Conservation (phyloP, 345 rosid species). For the Erysimum cheiranthoides region DNA sequence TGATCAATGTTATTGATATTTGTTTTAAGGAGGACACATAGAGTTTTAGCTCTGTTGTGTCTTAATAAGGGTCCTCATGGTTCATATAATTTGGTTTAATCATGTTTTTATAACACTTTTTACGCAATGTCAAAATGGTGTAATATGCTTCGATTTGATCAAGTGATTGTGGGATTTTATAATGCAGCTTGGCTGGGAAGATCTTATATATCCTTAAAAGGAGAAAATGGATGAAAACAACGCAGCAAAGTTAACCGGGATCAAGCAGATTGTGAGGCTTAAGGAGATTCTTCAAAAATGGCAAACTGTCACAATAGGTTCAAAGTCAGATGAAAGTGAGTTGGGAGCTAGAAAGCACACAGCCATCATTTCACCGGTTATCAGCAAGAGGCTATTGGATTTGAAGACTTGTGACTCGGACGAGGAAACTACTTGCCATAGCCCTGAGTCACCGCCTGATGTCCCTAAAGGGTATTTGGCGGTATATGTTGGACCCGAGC, state of each 20-base stretch:
- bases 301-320: conserved; percentile 69
- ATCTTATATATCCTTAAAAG: conserved; percentile 47
- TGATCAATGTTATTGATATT: no score
- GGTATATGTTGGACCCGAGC: conserved; percentile 89
- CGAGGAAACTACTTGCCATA: conserved; percentile 71
- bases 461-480: conserved; percentile 90
- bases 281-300: conserved; percentile 88
- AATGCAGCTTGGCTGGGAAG: conserved; percentile 43
- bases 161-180: background rate
- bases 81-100: background rate
- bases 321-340: conserved; percentile 45
- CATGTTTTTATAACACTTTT: no score
- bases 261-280: conserved; percentile 77
- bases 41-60: background rate
- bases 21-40: no score
- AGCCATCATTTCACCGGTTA: conserved; percentile 53
- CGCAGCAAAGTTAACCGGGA: conserved; percentile 68
- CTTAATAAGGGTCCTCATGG: background rate
- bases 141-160: background rate
- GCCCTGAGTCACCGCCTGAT: conserved; percentile 74
- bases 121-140: no score
- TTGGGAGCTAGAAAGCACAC: conserved; percentile 27
- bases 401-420: conserved; percentile 71
- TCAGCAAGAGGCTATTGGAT: conserved; percentile 56
- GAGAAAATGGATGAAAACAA: conserved; percentile 68